Evolutionary conservation across 257 asterid species (phyloP), one percentile per base, ranked within the genome.

Genomic region (Coffea canephora): DNA sequence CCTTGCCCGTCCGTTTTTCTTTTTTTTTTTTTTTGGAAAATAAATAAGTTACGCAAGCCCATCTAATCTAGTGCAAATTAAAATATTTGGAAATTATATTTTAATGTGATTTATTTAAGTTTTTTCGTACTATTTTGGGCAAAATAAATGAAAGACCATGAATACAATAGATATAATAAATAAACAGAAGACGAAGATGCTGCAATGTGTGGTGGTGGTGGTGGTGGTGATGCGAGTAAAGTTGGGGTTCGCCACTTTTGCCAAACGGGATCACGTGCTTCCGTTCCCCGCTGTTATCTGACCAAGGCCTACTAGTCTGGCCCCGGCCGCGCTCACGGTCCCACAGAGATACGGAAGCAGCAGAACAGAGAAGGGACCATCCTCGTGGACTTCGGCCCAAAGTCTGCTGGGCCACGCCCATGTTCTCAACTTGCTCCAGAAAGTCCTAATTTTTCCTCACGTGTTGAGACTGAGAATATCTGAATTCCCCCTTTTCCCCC

Each of bases 181-280:
- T 3, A 39, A 39, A 39, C 0, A 39, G 34, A 16, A 41, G 18
- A 27, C 12, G 48, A 45, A n/a, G 23, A 16, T 45, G 14, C 12
- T 1, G 0, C 34, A 31, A 14, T 6, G 8, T 57, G 27, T 16
- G 16, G 27, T 4, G 16, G 74, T 9, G 49, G 27, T 41, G 41
- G n/a, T n/a, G n/a, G n/a, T n/a, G n/a, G n/a, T n/a, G n/a, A n/a
- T 23, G 79, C 25, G 2, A 8, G 25, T 13, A 1, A 10, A 46
- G 11, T 3, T 19, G 21, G 6, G 18, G 3, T 45, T 34, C 1
- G 48, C 1, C 11, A 16, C 49, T 3, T 48, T 59, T 76, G 43
- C 12, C n/a, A 13, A 78, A 71, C 82, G 66, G 69, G 34, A 59
- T 70, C 73, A 69, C 73, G 66, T 81, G 84, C 23, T 39, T 62